Conservation (phyloP, 106 monocot species). For the Phalaenopsis equestris region DNA sequence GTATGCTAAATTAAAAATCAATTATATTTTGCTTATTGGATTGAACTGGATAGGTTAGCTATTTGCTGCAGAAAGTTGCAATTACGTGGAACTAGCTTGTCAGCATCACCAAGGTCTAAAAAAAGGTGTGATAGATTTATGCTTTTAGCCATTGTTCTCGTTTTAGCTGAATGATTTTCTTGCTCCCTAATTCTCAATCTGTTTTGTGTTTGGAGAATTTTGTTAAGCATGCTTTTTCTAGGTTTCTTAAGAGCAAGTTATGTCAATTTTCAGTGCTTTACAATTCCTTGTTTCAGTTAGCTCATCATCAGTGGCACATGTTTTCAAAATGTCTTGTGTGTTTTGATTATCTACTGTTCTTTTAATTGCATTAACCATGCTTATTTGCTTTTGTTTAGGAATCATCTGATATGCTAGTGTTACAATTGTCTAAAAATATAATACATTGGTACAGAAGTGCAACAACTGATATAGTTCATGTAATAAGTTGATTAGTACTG, state of each 20-base stretch:
- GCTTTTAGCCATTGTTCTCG: not conserved
- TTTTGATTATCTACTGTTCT: not conserved
- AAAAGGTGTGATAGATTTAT: slow-evolving; percentile 37
- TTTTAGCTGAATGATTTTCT: not conserved
- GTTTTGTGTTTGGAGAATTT: not conserved
- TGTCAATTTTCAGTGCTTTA: not conserved
- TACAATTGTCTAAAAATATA: not conserved
- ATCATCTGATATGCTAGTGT: not conserved
- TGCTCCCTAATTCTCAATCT: not conserved
- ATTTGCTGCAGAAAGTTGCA: slow-evolving; percentile 39
- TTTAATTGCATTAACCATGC: not conserved
- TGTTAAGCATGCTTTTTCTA: slow-evolving; percentile 1
- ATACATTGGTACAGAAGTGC: not conserved
- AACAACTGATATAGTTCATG: not conserved
- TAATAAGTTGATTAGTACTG: not conserved
- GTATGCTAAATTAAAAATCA: slow-evolving; percentile 12
- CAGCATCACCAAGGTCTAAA: slow-evolving; percentile 52
- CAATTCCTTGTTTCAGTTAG: not conserved
- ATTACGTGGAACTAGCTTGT: slow-evolving; percentile 29
- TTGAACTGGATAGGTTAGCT: slow-evolving; percentile 6
- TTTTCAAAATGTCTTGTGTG: not conserved
- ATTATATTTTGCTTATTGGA: not conserved
- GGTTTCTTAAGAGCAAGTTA: not conserved
- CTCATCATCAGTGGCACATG: not conserved
- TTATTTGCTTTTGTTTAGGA: not conserved